Conservation (phyloP, 805 yeast genomes). For the Ogataea ganodermae region DNA sequence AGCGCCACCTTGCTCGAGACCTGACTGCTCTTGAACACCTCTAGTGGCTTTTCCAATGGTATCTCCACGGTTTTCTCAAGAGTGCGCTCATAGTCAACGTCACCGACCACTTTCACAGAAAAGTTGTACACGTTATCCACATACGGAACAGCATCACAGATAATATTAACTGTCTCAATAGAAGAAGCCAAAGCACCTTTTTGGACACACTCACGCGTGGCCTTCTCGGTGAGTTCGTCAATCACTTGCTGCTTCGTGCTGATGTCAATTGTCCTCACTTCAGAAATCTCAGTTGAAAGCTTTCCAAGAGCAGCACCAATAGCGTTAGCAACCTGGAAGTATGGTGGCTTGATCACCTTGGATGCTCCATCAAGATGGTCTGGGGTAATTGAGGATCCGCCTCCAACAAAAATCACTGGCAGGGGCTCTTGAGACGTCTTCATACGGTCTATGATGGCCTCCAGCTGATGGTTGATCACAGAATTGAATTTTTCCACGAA, state of each 20-base stretch:
- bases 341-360: slow-evolving; percentile 42
- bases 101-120: slow-evolving; percentile 44
- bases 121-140: slow-evolving; percentile 37
- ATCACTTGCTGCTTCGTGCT: slow-evolving; percentile 16
- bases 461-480: slow-evolving; percentile 34
- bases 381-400: slow-evolving; percentile 49
- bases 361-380: slow-evolving; percentile 40
- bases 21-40: slow-evolving; percentile 14
- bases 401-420: slow-evolving; percentile 48
- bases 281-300: slow-evolving; percentile 30
- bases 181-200: slow-evolving; percentile 33
- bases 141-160: slow-evolving; percentile 36
- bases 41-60: slow-evolving; percentile 7
- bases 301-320: slow-evolving; percentile 51
- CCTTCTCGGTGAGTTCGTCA: slow-evolving; percentile 22
- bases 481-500: neutral
- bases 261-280: slow-evolving; percentile 1
- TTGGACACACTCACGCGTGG: slow-evolving; percentile 19
- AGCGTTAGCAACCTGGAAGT: slow-evolving; percentile 46
- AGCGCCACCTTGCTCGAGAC: slow-evolving; percentile 9
- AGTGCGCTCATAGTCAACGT: slow-evolving; percentile 40
- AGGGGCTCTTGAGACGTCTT: slow-evolving; percentile 43
- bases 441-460: slow-evolving; percentile 44
- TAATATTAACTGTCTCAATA: slow-evolving; percentile 27
- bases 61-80: slow-evolving; percentile 11